Evolutionary conservation across 2,329 filamentous ascomycete species (phyloP), one percentile per base, ranked within the genome.

Genomic region (Hymenoscyphus scutula): DNA sequence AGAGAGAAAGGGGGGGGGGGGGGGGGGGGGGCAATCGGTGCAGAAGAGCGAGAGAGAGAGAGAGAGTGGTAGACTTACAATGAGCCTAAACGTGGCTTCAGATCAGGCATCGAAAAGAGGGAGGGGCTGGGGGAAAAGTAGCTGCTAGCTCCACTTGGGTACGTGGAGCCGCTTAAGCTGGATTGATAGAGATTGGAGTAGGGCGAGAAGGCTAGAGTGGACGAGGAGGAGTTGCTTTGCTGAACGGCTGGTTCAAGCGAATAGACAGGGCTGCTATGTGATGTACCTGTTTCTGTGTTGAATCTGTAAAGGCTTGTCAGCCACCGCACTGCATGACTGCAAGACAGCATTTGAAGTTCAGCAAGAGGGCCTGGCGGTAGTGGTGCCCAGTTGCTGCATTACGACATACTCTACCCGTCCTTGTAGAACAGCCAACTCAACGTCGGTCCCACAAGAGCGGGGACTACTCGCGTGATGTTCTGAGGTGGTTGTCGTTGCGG

Each of bases 31-130:
- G 51, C 17, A n/a, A 4, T 54, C 13, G 51, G 51, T 54, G 51
- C 15, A 27, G 25, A 54, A 32, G 53, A 54, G 53, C n/a, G n/a
- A n/a, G n/a, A n/a, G n/a, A n/a, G n/a, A n/a, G n/a, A n/a, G n/a
- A n/a, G n/a, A 59, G 53, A 34, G 60, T 62, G 41, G 19, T 23
- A 30, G 56, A 72, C 71, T 60, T 73, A 75, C 73, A 73, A 64
- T 38, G 71, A 70, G 64, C 64, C 65, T 58, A 73, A 60, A 58
- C 71, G 68, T 61, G 73, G 72, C 63, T 74, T 74, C 56, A 73
- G 66, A 65, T 75, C 73, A 59, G 72, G 69, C 69, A 74, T 72
- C 61, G 71, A 72, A 65, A 71, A 71, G 19, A 69, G 45, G n/a
- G 70, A 69, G 8, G 67, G 60, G 64, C 62, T 67, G 51, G 71